Conservation (phyloP, 2,329 filamentous ascomycete species). For the Helotiales sp. region DNA sequence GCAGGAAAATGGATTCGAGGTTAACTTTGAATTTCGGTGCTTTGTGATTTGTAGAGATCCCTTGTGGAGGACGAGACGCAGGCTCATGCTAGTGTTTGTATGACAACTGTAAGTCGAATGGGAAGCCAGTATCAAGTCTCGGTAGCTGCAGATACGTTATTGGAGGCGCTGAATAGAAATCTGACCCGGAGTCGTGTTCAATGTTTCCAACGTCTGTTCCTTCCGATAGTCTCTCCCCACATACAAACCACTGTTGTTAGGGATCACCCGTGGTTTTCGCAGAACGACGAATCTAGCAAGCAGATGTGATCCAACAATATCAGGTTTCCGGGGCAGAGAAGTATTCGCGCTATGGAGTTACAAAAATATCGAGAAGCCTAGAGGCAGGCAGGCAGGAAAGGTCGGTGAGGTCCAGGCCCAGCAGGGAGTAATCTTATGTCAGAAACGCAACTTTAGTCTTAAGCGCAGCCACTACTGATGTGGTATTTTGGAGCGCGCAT, state of each 20-base stretch:
- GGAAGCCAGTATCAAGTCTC: slow-evolving; percentile 15
- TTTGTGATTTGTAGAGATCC: slow-evolving; percentile 3
- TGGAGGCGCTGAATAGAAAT: slow-evolving; percentile 13
- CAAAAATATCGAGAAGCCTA: no score
- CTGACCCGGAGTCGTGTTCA: slow-evolving; percentile 51
- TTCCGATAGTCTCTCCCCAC: slow-evolving; percentile 50
- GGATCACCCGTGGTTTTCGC: slow-evolving; percentile 23
- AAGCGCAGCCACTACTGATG: not conserved
- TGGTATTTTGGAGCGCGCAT: not conserved
- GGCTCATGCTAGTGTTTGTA: slow-evolving; percentile 9
- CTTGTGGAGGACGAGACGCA: not conserved
- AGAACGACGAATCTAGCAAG: not conserved
- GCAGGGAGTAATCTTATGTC: not conserved
- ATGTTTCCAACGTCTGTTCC: slow-evolving; percentile 49
- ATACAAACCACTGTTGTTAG: slow-evolving; percentile 46
- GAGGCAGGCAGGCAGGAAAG: not conserved
- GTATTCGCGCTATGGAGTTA: no score
- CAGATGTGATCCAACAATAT: slow-evolving; percentile 2
- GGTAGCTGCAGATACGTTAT: not conserved
- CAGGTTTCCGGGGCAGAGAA: slow-evolving; percentile 1
- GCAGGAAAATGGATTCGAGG: slow-evolving; percentile 18
- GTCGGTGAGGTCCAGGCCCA: not conserved
- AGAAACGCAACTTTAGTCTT: not conserved
- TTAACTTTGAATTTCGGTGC: slow-evolving; percentile 17
- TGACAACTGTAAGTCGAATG: slow-evolving; percentile 15